Percentiles rank a stretch among this genome's conserved stretches.
These are phyloP conservation scores for Hanseniaspora taiwanica DNA, from an alignment of 805 yeast genomes.

Conservation along the genomic window DNA sequence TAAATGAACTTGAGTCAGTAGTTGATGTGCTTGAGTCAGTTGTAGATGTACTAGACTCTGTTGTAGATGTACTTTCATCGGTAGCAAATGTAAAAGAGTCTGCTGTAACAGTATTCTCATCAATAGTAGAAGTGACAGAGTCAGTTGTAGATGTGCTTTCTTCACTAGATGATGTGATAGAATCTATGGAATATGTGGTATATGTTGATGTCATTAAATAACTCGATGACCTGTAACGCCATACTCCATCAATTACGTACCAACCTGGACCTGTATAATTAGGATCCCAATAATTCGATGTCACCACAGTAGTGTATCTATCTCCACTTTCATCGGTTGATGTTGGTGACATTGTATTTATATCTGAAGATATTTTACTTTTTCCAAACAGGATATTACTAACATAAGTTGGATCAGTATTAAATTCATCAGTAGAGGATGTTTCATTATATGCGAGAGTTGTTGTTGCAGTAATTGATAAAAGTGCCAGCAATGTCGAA, in stretches of 20 bases:
- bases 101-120: slow-evolving; percentile 14
- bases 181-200: too few species aligned
- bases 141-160: slow-evolving; percentile 6
- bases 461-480: too few species aligned
- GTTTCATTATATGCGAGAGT: too few species aligned
- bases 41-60: slow-evolving; percentile 12
- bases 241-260: not conserved
- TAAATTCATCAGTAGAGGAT: too few species aligned
- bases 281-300: not conserved
- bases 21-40: not conserved
- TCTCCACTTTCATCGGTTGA: too few species aligned
- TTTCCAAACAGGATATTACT: too few species aligned
- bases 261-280: not conserved
- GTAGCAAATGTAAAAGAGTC: slow-evolving; percentile 12
- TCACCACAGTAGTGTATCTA: not conserved
- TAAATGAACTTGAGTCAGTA: slow-evolving; percentile 4
- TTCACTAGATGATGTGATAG: slow-evolving; percentile 14
- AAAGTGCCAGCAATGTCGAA: too few species aligned
- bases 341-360: not conserved
- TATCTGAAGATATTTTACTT: not conserved
- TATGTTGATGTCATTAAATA: slow-evolving; percentile 13
- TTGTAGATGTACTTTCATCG: slow-evolving; percentile 25
- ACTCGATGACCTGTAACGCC: slow-evolving; percentile 8
- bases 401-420: too few species aligned
- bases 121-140: slow-evolving; percentile 13